Evolutionary conservation across 768 basidiomycete species (phyloP).

Genomic region (Amanita pseudoporphyria): DNA sequence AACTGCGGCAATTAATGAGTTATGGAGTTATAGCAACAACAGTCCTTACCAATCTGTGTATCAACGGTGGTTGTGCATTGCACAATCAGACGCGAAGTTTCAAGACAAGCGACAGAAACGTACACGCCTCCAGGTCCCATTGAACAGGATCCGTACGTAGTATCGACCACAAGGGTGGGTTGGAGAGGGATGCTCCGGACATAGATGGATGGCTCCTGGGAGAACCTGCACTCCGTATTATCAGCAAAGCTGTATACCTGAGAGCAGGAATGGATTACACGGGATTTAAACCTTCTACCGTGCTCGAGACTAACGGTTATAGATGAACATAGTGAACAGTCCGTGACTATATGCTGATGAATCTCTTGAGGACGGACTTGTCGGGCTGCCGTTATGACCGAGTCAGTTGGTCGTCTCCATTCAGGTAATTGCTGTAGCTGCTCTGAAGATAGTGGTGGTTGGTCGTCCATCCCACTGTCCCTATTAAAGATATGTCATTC

Average conservation of each 20-base stretch:
- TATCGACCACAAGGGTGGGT: conserved; percentile 21
- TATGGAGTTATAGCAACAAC: not conserved
- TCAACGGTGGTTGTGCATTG: conserved; percentile 21
- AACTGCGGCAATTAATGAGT: conserved; percentile 25
- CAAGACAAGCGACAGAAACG: conserved; percentile 10
- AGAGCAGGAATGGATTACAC: conserved; percentile 27
- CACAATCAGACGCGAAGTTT: not conserved
- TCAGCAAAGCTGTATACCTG: not conserved
- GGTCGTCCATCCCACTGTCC: conserved; percentile 34
- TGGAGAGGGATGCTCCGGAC: conserved; percentile 7
- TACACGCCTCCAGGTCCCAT: conserved; percentile 50
- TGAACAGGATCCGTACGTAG: conserved; percentile 34
- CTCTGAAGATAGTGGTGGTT: conserved; percentile 35
- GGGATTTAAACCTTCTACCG: conserved; percentile 43
- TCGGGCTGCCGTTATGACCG: conserved; percentile 9
- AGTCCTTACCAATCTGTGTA: conserved; percentile 9
- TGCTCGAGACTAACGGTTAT: conserved; percentile 77
- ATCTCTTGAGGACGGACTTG: conserved; percentile 49
- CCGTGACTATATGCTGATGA: conserved; percentile 73
- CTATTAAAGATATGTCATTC: not conserved
- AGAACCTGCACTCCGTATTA: not conserved
- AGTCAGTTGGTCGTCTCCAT: conserved; percentile 28
- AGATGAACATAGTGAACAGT: conserved; percentile 87
- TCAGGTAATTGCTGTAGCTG: conserved; percentile 31
- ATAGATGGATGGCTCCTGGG: conserved; percentile 12